Evolutionary conservation across 192 early-diverging fungal genomes (phyloP).

Genomic region (Phycomyces nitens): DNA sequence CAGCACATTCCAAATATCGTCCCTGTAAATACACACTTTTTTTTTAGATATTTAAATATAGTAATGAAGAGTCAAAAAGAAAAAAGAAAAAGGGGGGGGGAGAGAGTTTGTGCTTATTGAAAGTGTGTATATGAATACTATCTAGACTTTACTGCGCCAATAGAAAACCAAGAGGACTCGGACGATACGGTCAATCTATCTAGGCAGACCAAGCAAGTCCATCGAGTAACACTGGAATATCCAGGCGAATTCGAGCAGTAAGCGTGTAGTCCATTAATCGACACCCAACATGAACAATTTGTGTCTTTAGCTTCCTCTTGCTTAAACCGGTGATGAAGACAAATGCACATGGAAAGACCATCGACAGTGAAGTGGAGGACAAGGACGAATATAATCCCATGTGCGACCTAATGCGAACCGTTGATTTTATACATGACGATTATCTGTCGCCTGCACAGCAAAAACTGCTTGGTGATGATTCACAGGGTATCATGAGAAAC

Average conservation of each 20-base stretch:
- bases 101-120: background rate
- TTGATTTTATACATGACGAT: slow-evolving; percentile 59
- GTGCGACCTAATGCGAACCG: slow-evolving; percentile 70
- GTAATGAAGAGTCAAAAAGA: background rate
- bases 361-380: slow-evolving; percentile 45
- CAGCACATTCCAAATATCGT: slow-evolving; percentile 38
- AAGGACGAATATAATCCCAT: slow-evolving; percentile 82
- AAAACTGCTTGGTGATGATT: slow-evolving; percentile 58
- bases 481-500: slow-evolving; percentile 65
- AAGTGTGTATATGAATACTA: too few relatives aligned
- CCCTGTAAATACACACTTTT: slow-evolving; percentile 34
- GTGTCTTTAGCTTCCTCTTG: slow-evolving; percentile 34
- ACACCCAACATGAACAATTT: background rate
- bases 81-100: background rate
- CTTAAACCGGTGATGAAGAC: slow-evolving; percentile 40
- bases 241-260: background rate
- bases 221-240: slow-evolving; percentile 1
- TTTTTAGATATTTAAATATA: too few relatives aligned
- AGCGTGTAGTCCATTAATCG: background rate
- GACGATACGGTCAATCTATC: background rate
- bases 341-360: slow-evolving; percentile 8
- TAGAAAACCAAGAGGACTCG: too few relatives aligned
- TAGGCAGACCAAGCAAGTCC: background rate
- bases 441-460: slow-evolving; percentile 50
- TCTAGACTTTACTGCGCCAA: too few relatives aligned